Evolutionary conservation across 2,329 filamentous ascomycete genomes (phyloP).

Genomic region (Fusarium piperis): DNA sequence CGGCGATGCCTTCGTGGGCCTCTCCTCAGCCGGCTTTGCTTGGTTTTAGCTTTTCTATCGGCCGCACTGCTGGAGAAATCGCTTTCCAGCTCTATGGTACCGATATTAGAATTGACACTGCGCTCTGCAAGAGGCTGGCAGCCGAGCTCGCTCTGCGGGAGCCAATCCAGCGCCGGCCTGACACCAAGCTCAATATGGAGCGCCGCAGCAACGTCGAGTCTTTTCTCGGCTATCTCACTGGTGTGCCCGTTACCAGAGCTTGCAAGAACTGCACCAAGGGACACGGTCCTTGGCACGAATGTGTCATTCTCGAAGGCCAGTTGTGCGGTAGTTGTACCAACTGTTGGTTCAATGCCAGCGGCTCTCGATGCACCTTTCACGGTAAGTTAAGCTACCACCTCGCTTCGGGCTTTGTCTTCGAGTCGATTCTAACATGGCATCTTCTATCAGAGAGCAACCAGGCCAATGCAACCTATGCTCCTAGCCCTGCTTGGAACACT

Average conservation of each 20-base stretch:
- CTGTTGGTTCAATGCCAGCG: conserved; percentile 72
- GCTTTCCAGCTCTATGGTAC: conserved; percentile 59
- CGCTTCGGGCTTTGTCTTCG: neutral
- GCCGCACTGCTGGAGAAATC: conserved; percentile 57
- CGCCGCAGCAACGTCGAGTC: conserved; percentile 70
- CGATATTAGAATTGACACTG: conserved; percentile 60
- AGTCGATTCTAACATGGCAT: conserved; percentile 3
- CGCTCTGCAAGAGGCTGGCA: conserved; percentile 64
- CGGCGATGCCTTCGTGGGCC: neutral
- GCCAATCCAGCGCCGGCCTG: conserved; percentile 62
- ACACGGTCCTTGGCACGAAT: conserved; percentile 67
- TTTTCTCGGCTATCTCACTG: conserved; percentile 66
- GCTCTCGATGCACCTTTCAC: conserved; percentile 68
- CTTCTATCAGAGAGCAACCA: conserved; percentile 34
- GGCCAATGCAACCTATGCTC: conserved; percentile 16
- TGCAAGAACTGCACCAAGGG: conserved; percentile 71
- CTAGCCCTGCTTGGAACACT: neutral
- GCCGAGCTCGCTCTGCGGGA: conserved; percentile 59
- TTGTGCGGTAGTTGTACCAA: conserved; percentile 71
- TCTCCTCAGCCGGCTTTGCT: neutral
- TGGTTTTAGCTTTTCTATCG: neutral
- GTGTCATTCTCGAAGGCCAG: conserved; percentile 67
- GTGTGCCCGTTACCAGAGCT: conserved; percentile 56
- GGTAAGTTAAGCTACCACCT: conserved; percentile 52
- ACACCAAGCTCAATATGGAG: conserved; percentile 64